A percentile compares a stretch with the other conserved stretches of the same genome.
These are phyloP conservation scores for Colletotrichum ledebouriae DNA, from an alignment of 2,329 filamentous ascomycete species.

Conservation along the genomic window DNA sequence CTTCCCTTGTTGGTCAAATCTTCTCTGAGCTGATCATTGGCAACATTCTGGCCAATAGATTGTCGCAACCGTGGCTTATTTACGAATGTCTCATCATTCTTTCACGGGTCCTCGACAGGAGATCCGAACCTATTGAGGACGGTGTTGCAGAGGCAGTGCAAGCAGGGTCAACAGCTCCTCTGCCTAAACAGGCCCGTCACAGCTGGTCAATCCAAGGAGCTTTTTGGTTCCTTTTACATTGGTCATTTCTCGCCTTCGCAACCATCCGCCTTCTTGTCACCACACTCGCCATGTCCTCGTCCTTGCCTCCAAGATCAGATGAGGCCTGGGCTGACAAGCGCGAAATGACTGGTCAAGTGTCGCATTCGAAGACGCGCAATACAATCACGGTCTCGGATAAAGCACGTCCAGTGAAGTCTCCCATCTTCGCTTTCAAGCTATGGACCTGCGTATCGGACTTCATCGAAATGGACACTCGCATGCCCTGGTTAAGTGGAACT, in stretches of 20 bases:
- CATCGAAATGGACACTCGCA: slow-evolving; percentile 80
- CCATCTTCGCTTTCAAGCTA: slow-evolving; percentile 81
- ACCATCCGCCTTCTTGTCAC: slow-evolving; percentile 75
- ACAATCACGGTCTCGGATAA: slow-evolving; percentile 38
- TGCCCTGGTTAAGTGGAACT: slow-evolving; percentile 89
- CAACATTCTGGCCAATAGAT: slow-evolving; percentile 82
- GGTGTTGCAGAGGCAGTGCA: slow-evolving; percentile 33
- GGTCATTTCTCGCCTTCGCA: slow-evolving; percentile 68
- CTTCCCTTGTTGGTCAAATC: slow-evolving; percentile 86
- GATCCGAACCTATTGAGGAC: slow-evolving; percentile 39
- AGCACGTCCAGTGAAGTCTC: slow-evolving; percentile 59
- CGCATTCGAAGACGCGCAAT: slow-evolving; percentile 45
- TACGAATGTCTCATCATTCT: slow-evolving; percentile 87
- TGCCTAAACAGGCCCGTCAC: slow-evolving; percentile 34
- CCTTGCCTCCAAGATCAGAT: slow-evolving; percentile 68
- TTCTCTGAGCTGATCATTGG: slow-evolving; percentile 91
- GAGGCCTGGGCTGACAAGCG: slow-evolving; percentile 20
- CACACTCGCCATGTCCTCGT: slow-evolving; percentile 76
- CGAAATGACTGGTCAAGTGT: slow-evolving; percentile 45
- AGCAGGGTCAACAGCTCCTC: slow-evolving; percentile 13
- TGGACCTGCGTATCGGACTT: slow-evolving; percentile 82
- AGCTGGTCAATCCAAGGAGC: slow-evolving; percentile 59
- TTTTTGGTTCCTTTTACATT: slow-evolving; percentile 71
- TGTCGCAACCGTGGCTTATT: slow-evolving; percentile 89
- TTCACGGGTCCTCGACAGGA: slow-evolving; percentile 57